Base-by-base conservation (phyloP, 2,329 filamentous ascomycete genomes). In the Fusarium solani-melongenae region DNA sequence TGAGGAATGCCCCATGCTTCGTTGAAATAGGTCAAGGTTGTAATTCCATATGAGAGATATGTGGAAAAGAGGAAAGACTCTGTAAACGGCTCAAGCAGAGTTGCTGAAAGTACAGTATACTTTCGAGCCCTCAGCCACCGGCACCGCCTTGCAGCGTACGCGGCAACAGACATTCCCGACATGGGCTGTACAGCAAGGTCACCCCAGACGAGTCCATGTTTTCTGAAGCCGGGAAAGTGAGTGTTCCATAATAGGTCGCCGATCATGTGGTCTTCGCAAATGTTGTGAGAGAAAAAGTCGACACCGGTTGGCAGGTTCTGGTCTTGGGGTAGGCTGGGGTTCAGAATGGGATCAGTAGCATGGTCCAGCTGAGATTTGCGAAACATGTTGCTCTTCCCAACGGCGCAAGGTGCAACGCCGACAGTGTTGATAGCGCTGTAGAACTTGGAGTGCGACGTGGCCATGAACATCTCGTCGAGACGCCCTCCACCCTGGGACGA, bases 371-470 rank as follows among this genome's bases (percentile, higher is more conserved):
- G 96, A 0, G 94, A 94, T 70, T 93, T 94, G 67, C 96, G 93
- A 84, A 98, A 99, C 95, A 99, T 98, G 84, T 97, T 98, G 78
- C 94, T 97, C 85, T 99, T 99, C 59, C 96, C 96, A 24, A 98
- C 92, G 66, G 97, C 93, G 82, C 96, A 99, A 10, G 97, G 96
- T 0, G 96, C 96, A 61, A 98, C 85, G 5, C 93, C 89, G 17
- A 98, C 94, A 0, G 94, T 94, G 83, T 98, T 98, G 88, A 99
- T 99, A 70, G 96, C 96, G 10, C 92, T 93, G 85, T 99, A 99
- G 87, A 99, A 98, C 81, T 99, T 99, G 76, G 95, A 94, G 82
- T 99, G 96, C 0, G 94, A 91, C 0, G 95, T 96, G 1, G 94
- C 92, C 88, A 99, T 93, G 84, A 98, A 99, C 82, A 96, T 91